Evolutionary conservation across 371 early-diverging fungal species (phyloP).

Genomic region (Syncephalastrum sp.): DNA sequence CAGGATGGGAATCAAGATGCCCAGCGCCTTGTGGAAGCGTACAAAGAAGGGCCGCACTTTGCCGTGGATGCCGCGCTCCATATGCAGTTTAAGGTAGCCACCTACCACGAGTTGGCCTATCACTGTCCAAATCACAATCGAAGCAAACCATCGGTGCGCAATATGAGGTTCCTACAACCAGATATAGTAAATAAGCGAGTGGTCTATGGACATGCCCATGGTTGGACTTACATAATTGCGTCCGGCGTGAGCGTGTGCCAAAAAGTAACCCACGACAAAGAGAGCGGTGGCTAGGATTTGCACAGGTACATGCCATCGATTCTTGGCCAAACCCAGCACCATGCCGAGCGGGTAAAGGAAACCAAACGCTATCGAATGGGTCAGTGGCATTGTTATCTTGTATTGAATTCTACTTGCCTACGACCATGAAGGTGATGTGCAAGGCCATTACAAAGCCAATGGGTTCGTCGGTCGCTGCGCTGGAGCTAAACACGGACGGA

Average conservation of each 20-base stretch:
- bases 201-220: neutral
- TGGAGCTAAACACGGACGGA: slow-evolving; percentile 30
- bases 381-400: neutral
- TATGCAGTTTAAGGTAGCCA: slow-evolving; percentile 59
- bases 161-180: slow-evolving; percentile 49
- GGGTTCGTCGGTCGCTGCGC: slow-evolving; percentile 48
- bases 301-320: slow-evolving; percentile 66
- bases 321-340: slow-evolving; percentile 57
- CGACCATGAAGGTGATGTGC: slow-evolving; percentile 44
- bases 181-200: neutral
- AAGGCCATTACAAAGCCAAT: slow-evolving; percentile 46
- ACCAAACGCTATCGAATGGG: slow-evolving; percentile 31
- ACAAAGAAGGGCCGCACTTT: slow-evolving; percentile 48
- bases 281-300: slow-evolving; percentile 51
- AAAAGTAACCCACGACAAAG: slow-evolving; percentile 54
- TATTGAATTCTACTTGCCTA: slow-evolving; percentile 18
- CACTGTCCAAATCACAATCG: slow-evolving; percentile 57
- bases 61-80: slow-evolving; percentile 55
- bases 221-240: slow-evolving; percentile 50
- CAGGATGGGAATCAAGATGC: slow-evolving; percentile 49
- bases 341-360: slow-evolving; percentile 53
- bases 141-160: slow-evolving; percentile 65
- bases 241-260: slow-evolving; percentile 63
- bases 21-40: slow-evolving; percentile 53
- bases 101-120: slow-evolving; percentile 49